Percentiles rank a stretch among this genome's conserved stretches.
These are phyloP conservation scores for Cystobasidiaceae sp. DNA, from an alignment of 1,284 basidiomycete species.

Conservation along the genomic window DNA sequence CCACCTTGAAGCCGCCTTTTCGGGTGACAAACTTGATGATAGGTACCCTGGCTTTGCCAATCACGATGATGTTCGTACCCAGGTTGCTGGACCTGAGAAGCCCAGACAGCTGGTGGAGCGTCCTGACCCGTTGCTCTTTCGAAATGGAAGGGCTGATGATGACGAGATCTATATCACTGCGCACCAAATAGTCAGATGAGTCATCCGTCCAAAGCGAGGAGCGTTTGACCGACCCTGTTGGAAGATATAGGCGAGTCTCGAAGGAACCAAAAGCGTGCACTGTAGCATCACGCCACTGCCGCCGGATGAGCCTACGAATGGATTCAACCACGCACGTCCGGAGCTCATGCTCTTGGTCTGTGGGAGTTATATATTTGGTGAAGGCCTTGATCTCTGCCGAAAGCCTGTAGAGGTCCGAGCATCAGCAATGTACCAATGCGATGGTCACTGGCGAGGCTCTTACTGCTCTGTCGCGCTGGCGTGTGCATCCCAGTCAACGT, in stretches of 20 bases:
- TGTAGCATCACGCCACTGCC: slow-evolving; percentile 69
- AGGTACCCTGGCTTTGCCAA: slow-evolving; percentile 53
- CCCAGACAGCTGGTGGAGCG: slow-evolving; percentile 36
- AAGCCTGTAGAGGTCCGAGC: slow-evolving; percentile 45
- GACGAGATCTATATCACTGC: slow-evolving; percentile 58
- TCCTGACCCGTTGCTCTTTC: slow-evolving; percentile 33
- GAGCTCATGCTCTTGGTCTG: slow-evolving; percentile 74
- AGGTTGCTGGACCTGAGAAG: slow-evolving; percentile 36
- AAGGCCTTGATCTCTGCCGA: slow-evolving; percentile 81
- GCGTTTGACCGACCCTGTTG: slow-evolving; percentile 65
- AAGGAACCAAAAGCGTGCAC: slow-evolving; percentile 89
- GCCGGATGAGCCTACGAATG: slow-evolving; percentile 63
- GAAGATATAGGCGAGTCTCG: slow-evolving; percentile 90
- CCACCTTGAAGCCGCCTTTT: slow-evolving; percentile 68
- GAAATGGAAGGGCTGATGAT: slow-evolving; percentile 46
- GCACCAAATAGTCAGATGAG: neutral
- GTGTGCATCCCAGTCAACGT: slow-evolving; percentile 73
- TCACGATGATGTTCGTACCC: slow-evolving; percentile 38
- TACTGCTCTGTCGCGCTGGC: slow-evolving; percentile 75
- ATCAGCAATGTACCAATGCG: neutral
- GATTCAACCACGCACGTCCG: slow-evolving; percentile 69
- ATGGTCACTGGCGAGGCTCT: slow-evolving; percentile 42
- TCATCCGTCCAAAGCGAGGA: neutral
- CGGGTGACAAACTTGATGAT: slow-evolving; percentile 79
- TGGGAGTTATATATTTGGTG: slow-evolving; percentile 80